These are phyloP conservation scores for Begonia masoniana DNA, from an alignment of 306 rosid genomes.

Conservation along the genomic window DNA sequence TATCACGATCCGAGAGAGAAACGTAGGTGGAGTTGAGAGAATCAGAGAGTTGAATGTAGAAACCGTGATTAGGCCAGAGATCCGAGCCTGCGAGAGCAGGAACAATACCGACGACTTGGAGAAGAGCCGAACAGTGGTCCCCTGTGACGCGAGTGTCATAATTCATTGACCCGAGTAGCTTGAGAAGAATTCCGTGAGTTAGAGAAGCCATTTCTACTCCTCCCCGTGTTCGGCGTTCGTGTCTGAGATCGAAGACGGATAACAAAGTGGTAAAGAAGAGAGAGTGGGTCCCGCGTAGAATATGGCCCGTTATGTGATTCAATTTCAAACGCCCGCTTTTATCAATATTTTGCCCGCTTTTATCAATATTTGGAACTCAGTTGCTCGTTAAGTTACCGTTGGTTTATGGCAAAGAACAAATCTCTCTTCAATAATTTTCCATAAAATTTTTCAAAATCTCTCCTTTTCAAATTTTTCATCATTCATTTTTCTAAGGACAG, in stretches of 20 bases:
- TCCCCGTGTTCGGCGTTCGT: neutral
- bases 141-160: slow-evolving; percentile 78
- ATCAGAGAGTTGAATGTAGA: slow-evolving; percentile 86
- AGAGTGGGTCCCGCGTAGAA: neutral
- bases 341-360: slow-evolving; percentile 1
- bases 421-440: no score
- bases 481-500: no score
- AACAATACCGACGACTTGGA: slow-evolving; percentile 82
- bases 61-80: slow-evolving; percentile 82
- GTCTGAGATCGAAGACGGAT: neutral
- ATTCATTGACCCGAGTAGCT: slow-evolving; percentile 76
- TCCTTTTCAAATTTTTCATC: no score
- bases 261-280: neutral
- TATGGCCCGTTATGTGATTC: slow-evolving; percentile 7
- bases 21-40: slow-evolving; percentile 91
- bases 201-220: slow-evolving; percentile 64
- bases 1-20: slow-evolving; percentile 61
- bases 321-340: slow-evolving; percentile 8
- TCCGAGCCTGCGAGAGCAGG: slow-evolving; percentile 83
- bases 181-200: slow-evolving; percentile 74
- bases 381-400: no score
- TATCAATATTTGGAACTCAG: slow-evolving; percentile 2
- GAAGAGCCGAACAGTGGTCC: slow-evolving; percentile 93
- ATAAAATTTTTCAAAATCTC: no score
- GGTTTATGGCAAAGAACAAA: no score